phyloP scores from a whole-genome alignment of 768 basidiomycete genomes.

The Amanita brunnescens region DNA sequence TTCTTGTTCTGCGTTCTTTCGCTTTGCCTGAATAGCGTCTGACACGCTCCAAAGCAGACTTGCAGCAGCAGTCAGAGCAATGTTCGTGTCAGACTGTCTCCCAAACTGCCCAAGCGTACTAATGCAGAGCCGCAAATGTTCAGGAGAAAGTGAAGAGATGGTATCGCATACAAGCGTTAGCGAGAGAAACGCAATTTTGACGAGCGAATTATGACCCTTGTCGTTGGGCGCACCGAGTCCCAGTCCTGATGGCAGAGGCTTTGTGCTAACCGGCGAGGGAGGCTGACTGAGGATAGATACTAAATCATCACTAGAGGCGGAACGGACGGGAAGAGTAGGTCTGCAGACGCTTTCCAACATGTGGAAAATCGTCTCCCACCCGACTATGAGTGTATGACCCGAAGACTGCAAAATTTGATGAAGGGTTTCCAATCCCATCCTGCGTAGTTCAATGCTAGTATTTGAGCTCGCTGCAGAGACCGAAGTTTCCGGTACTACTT shows the following conservation, averaged over 20 bases:
- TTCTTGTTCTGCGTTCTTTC: conserved; percentile 51
- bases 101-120: conserved; percentile 88
- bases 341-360: conserved; percentile 88
- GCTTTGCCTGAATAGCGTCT: conserved; percentile 85
- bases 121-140: conserved; percentile 83
- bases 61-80: conserved; percentile 88
- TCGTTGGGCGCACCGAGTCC: conserved; percentile 53
- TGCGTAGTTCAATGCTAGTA: conserved; percentile 66
- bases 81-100: conserved; percentile 89
- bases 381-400: conserved; percentile 84
- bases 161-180: conserved; percentile 93
- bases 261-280: conserved; percentile 28
- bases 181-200: conserved; percentile 92
- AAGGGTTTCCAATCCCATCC: conserved; percentile 84
- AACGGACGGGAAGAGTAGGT: conserved; percentile 29
- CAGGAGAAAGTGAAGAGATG: conserved; percentile 68
- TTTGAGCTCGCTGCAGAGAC: conserved; percentile 26
- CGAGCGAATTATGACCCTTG: conserved; percentile 63
- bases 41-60: conserved; percentile 94
- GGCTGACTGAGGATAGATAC: conserved; percentile 28
- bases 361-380: conserved; percentile 90
- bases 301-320: conserved; percentile 25
- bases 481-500: conserved; percentile 50
- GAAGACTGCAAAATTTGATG: conserved; percentile 87
- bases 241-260: conserved; percentile 40